phyloP scores from a whole-genome alignment of 108 stramenopile genomes.

The Pseudonitzschia pungens region DNA sequence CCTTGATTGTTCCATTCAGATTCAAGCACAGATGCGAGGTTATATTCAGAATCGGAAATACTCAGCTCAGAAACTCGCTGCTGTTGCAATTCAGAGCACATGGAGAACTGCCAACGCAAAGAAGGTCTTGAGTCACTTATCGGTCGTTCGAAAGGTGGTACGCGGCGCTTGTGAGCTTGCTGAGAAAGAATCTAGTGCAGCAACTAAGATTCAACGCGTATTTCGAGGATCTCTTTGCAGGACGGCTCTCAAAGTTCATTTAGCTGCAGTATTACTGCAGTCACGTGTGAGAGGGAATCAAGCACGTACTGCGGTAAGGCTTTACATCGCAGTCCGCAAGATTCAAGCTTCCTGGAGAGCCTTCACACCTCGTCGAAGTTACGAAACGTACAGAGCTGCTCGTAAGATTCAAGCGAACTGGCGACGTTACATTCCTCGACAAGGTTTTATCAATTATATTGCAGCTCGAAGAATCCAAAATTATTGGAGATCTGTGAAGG shows the following conservation, averaged over 20 bases:
- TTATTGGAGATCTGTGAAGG: conserved; percentile 25
- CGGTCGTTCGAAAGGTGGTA: neutral
- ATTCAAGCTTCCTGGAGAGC: conserved; percentile 50
- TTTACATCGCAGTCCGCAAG: conserved; percentile 23
- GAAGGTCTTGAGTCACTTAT: neutral
- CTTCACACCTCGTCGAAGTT: conserved; percentile 20
- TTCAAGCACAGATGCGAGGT: conserved; percentile 38
- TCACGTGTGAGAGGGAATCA: conserved; percentile 16
- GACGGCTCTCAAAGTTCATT: conserved; percentile 20
- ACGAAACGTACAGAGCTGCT: conserved; percentile 47
- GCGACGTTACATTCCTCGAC: conserved; percentile 26
- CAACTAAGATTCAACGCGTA: conserved; percentile 7
- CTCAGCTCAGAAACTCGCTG: neutral
- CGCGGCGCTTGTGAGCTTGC: conserved; percentile 7
- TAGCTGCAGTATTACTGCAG: conserved; percentile 28
- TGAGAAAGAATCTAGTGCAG: conserved; percentile 8
- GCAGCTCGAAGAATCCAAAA: conserved; percentile 41
- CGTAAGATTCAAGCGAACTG: conserved; percentile 42
- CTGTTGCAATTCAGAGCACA: conserved; percentile 13
- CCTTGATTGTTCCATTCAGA: conserved; percentile 38
- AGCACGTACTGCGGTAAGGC: conserved; percentile 17
- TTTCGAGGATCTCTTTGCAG: conserved; percentile 13
- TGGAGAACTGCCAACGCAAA: conserved; percentile 17
- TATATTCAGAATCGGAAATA: conserved; percentile 16
- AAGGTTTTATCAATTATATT: conserved; percentile 22